Conservation (phyloP, 225 moss, liverwort and hornwort genomes). For the Climacium dendroides region DNA sequence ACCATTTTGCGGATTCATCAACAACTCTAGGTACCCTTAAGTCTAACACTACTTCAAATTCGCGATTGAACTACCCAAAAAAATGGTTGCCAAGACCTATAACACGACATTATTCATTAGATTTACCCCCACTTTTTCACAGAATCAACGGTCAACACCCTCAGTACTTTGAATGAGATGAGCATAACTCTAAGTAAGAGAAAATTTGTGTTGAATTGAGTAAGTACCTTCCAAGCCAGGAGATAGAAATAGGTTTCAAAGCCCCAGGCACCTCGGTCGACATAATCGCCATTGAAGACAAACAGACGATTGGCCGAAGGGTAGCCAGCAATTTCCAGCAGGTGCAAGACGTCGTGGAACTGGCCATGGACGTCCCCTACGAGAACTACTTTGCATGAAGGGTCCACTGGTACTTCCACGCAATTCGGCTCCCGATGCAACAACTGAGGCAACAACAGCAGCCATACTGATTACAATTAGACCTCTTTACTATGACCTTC, state of each 20-base stretch:
- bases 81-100: background rate
- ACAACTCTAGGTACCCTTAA: background rate
- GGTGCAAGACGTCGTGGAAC: conserved; percentile 85
- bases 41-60: background rate
- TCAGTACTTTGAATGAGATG: background rate
- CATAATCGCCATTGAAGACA: conserved; percentile 96
- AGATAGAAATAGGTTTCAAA: conserved; percentile 96
- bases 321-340: conserved; percentile 63
- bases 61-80: background rate
- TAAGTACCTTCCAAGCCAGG: conserved; percentile 83
- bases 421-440: conserved; percentile 92
- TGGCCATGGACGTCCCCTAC: conserved; percentile 98
- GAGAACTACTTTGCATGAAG: conserved; percentile 52
- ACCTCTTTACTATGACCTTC: background rate
- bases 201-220: background rate
- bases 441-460: conserved; percentile 8
- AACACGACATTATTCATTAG: background rate
- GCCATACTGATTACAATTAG: background rate
- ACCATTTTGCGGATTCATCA: background rate
- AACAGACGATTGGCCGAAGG: conserved; percentile 56
- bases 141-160: background rate
- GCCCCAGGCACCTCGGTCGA: conserved; percentile 97
- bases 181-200: background rate
- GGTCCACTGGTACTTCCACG: conserved; percentile 61
- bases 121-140: background rate